These are phyloP conservation scores for Phytophthora hybrid DNA, from an alignment of 352 stramenopile genomes.

Conservation along the genomic window DNA sequence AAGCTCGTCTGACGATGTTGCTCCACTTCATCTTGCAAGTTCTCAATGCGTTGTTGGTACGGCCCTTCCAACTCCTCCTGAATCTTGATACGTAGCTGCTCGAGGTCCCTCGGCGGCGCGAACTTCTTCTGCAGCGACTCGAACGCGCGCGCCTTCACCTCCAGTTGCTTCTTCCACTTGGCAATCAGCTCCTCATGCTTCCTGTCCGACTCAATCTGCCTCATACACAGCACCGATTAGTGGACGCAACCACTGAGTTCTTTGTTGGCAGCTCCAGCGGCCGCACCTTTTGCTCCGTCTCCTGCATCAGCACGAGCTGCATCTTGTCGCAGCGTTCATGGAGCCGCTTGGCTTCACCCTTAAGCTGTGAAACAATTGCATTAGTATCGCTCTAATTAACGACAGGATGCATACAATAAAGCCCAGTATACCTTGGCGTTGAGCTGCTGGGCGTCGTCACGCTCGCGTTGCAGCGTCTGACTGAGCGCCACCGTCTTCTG, in stretches of 20 bases:
- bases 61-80: constrained; percentile 84
- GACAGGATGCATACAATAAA: background rate
- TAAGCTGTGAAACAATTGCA: constrained; percentile 45
- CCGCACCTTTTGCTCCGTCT: constrained; percentile 80
- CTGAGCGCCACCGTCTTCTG: constrained; percentile 86
- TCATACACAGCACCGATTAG: background rate
- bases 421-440: constrained; percentile 56
- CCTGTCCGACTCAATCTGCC: constrained; percentile 78
- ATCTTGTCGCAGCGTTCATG: constrained; percentile 86
- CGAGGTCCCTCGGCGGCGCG: constrained; percentile 79
- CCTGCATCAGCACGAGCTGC: constrained; percentile 79
- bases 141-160: constrained; percentile 83
- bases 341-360: constrained; percentile 67
- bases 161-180: constrained; percentile 88
- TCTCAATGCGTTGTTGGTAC: constrained; percentile 71
- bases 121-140: constrained; percentile 87
- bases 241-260: background rate
- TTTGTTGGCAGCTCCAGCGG: background rate
- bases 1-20: constrained; percentile 75
- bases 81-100: constrained; percentile 85
- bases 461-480: constrained; percentile 81
- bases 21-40: constrained; percentile 76
- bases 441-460: constrained; percentile 68
- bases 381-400: background rate
- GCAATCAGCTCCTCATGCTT: constrained; percentile 84